Evolutionary conservation across 129 eudicot species (phyloP), one percentile per base, ranked within the genome.

Genomic region (Artemisia tridentata): DNA sequence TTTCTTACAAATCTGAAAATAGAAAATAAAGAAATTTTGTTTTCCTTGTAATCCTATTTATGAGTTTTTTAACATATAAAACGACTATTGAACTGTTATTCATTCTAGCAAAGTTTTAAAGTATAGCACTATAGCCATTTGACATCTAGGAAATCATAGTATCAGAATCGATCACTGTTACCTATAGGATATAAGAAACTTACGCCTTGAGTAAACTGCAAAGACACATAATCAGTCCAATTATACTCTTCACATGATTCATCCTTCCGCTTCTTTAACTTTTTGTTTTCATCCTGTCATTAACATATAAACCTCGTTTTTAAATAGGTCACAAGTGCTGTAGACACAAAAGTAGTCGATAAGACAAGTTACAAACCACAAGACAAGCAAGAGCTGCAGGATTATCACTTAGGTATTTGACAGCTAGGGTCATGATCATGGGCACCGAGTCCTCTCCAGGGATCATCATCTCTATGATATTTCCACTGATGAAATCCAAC

Each of bases 391-490:
- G 81, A 47, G 91, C 91, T 13, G 61, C 15, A 13, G 99, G 93
- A 76, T 73, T 84, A 75, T 93, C 96, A 17, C 79, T 73, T 48
- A 93, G 85, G 81, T 77, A 93, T 73, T 93, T 90, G 72, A 93
- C 80, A 14, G 97, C 97, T 13, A 93, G 75, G 27, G 99, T 93
- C 86, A 90, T 90, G 61, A 85, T 80, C 81, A 87, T 90, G 46
- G 99, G 99, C 70, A 93, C 96, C 3, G 99, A 90, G 71, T 93
- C 99, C 74, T 93, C 99, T 12, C 99, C 99, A 0, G 99, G 97
- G 77, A 93, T 87, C 99, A 93, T 93, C 99, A 93, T 90, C 80
- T 90, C 99, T 13, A 93, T 73, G 29, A 93, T 82, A 67, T 93
- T 93, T 49, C 86, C 96, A 54, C 93, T 80, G 25, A 93, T 82